Base-by-base conservation (phyloP, 1,284 basidiomycete species). In the Rhodotorula sp. region DNA sequence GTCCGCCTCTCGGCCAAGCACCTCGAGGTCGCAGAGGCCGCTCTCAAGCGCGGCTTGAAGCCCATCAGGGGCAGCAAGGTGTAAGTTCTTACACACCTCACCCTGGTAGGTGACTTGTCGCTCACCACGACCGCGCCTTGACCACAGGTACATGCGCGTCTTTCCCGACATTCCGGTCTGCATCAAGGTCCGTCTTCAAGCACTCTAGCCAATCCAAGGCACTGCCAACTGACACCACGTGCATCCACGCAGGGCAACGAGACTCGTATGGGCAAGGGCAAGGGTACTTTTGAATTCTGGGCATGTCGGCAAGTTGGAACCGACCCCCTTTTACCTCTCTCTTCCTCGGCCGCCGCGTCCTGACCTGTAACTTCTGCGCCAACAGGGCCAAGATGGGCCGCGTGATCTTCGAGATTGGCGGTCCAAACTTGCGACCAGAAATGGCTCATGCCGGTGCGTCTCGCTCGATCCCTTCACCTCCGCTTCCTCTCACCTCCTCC, bases 181-280 rank as follows among this genome's bases (percentile, higher is more conserved):
- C 84, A 90, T 98, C 69, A 98, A 99, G 88, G 91, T 90, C 72
- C 63, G 84, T 79, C 21, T 3, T 15, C 16, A 0, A n/a, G 18
- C 19, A 1, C 26, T 15, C 14, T 5, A 10, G 0, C 8, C 21
- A 1, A 1, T 5, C 12, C 21, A 3, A 28, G 28, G 28, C 28
- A 52, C 52, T 54, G 52, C 43, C 49, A 26, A 5, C 38, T 50
- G 49, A 62, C 34, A 62, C 5, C 48, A 18, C 19, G 43, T 43
- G 10, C 34, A 14, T 31, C 45, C 31, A 68, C 38, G 6, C 72
- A 93, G 90, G 95, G 95, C 66, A 98, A 97, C 79, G 95, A 99
- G 82, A 97, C 95, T 12, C 91, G 97, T 87, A 99, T 99, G 97
- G 95, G 95, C 60, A 98, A 98, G 83, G 97, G 97, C 70, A 99